A percentile compares a stretch with the other conserved stretches of the same genome.
Conservation (phyloP, 2,329 filamentous ascomycete genomes). For the Beauveria medogensis region DNA sequence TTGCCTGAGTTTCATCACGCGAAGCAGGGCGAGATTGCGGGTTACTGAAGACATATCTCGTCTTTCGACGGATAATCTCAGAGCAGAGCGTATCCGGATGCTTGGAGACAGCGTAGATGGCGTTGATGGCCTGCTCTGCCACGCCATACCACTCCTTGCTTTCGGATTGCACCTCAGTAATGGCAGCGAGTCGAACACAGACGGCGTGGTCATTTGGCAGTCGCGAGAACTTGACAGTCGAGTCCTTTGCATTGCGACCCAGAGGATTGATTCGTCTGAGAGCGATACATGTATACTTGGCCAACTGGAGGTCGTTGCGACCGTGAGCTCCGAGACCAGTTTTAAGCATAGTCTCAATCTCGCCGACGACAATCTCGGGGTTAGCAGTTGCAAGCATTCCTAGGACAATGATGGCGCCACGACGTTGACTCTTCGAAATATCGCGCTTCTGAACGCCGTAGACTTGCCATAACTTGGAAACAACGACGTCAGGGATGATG, state of each 20-base stretch:
- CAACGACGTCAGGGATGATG: conserved; percentile 74
- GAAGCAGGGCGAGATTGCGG: conserved; percentile 40
- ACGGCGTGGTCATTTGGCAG: conserved; percentile 90
- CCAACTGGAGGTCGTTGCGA: conserved; percentile 73
- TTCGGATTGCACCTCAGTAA: conserved; percentile 77
- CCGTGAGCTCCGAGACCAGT: conserved; percentile 81
- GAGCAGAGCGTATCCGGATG: conserved; percentile 92
- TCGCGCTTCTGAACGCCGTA: conserved; percentile 91
- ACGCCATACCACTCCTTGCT: conserved; percentile 96
- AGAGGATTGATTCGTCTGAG: conserved; percentile 82
- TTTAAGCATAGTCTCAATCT: conserved; percentile 89
- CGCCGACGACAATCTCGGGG: conserved; percentile 85
- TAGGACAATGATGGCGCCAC: conserved; percentile 90
- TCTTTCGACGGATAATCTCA: conserved; percentile 80
- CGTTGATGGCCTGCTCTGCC: conserved; percentile 90
- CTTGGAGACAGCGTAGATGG: conserved; percentile 89
- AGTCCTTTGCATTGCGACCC: conserved; percentile 71
- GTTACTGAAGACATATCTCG: conserved; percentile 64
- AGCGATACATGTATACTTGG: conserved; percentile 93
- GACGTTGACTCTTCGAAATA: conserved; percentile 82
- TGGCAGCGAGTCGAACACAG: conserved; percentile 68
- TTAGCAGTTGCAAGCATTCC: conserved; percentile 94
- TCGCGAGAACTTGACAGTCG: conserved; percentile 60
- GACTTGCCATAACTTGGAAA: conserved; percentile 93
- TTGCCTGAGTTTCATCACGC: conserved; percentile 34